A percentile compares a stretch with the other conserved stretches of the same genome.
Evolutionary conservation across 148 eudicot species (phyloP).

Genomic region (Heliosperma pusillum): DNA sequence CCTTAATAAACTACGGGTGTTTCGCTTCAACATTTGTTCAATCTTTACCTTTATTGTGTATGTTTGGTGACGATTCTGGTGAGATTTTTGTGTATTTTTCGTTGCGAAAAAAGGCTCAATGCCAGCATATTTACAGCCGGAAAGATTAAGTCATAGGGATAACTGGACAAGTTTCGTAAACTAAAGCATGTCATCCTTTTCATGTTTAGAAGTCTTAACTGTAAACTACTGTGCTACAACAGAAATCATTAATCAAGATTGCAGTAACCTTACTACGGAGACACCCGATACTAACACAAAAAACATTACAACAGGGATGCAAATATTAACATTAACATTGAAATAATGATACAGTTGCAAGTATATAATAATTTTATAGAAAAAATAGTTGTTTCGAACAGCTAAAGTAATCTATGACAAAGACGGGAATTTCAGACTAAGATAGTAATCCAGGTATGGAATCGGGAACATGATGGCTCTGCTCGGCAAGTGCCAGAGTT

Average conservation of each 20-base stretch:
- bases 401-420: conserved; percentile 9
- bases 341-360: neutral
- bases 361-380: neutral
- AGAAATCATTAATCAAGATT: neutral
- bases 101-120: no score
- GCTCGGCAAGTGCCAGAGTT: conserved; percentile 66
- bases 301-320: neutral
- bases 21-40: no score
- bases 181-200: no score
- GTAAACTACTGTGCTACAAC: no score
- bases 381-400: neutral
- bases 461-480: conserved; percentile 41
- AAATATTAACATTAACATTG: neutral
- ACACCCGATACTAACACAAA: neutral
- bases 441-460: conserved; percentile 31
- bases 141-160: no score
- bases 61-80: no score
- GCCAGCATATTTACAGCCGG: no score
- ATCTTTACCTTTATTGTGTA: no score
- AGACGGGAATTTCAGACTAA: conserved; percentile 4
- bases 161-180: no score
- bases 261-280: neutral
- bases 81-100: no score
- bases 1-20: no score
- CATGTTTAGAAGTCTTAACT: no score